phyloP scores from a whole-genome alignment of 139 green algal genomes.

The Chlorella sp. region DNA sequence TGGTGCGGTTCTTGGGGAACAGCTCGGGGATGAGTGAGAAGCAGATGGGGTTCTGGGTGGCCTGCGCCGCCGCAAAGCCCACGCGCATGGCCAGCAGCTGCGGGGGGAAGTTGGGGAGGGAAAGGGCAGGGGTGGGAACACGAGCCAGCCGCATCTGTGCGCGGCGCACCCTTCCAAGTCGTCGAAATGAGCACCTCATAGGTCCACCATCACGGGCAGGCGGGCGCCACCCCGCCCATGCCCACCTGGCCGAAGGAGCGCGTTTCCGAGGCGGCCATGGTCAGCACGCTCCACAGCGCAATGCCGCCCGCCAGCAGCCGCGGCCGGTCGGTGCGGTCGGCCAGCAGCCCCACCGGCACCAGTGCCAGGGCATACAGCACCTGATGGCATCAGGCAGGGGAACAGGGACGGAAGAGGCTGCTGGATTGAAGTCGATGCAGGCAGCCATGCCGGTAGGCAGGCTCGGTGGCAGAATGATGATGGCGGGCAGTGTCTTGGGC shows the following conservation, averaged over 20 bases:
- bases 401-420: not conserved
- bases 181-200: too few relatives aligned
- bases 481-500: too few relatives aligned
- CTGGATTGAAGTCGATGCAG: too few relatives aligned
- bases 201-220: not conserved
- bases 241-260: constrained; percentile 39
- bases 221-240: too few relatives aligned
- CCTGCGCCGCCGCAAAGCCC: constrained; percentile 80
- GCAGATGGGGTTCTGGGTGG: constrained; percentile 88
- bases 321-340: constrained; percentile 72
- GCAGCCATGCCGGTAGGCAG: too few relatives aligned
- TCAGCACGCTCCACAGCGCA: constrained; percentile 73
- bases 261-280: constrained; percentile 63
- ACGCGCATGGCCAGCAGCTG: constrained; percentile 75
- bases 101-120: not conserved
- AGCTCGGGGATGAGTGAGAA: constrained; percentile 88
- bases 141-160: too few relatives aligned
- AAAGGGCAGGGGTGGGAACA: not conserved
- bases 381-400: constrained; percentile 19
- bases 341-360: constrained; percentile 82
- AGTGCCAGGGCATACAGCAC: constrained; percentile 86
- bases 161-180: too few relatives aligned
- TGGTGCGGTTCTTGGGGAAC: constrained; percentile 82
- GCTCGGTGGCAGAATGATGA: too few relatives aligned
- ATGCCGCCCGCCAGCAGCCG: constrained; percentile 77